These are phyloP conservation scores for Sarcomyxa edulis DNA, from an alignment of 768 basidiomycete species.

Conservation along the genomic window DNA sequence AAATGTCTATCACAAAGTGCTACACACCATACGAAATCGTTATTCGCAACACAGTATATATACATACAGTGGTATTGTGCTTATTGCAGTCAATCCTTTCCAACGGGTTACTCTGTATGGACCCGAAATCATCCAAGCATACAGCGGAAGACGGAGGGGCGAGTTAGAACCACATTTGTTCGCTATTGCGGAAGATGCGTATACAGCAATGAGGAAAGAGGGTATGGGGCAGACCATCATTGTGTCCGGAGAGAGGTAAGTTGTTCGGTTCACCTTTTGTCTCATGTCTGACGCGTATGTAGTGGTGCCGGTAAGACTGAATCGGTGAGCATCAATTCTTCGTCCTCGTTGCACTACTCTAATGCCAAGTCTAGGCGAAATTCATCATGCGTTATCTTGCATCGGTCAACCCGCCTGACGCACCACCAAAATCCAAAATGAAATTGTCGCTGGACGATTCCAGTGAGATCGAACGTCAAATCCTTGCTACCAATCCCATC, in stretches of 20 bases:
- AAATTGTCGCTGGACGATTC: constrained; percentile 79
- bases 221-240: constrained; percentile 97
- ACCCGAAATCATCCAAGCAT: constrained; percentile 95
- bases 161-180: constrained; percentile 97
- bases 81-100: constrained; percentile 99
- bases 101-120: constrained; percentile 96
- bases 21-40: constrained; percentile 95
- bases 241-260: constrained; percentile 94
- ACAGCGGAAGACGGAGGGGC: constrained; percentile 85
- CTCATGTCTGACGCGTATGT: constrained; percentile 11
- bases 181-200: constrained; percentile 98
- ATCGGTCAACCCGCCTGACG: constrained; percentile 84
- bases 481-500: constrained; percentile 98
- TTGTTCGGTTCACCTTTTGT: constrained; percentile 11
- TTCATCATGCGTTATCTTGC: constrained; percentile 99
- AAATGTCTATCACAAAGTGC: constrained; percentile 43
- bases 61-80: constrained; percentile 97
- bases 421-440: constrained; percentile 54
- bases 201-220: constrained; percentile 94
- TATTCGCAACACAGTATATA: constrained; percentile 98
- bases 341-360: too few relatives aligned
- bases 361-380: constrained; percentile 83
- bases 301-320: constrained; percentile 99
- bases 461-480: constrained; percentile 95
- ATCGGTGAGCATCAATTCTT: constrained; percentile 51